phyloP scores from a whole-genome alignment of 2,329 filamentous ascomycete species.

The Stenocarpella maydis region DNA sequence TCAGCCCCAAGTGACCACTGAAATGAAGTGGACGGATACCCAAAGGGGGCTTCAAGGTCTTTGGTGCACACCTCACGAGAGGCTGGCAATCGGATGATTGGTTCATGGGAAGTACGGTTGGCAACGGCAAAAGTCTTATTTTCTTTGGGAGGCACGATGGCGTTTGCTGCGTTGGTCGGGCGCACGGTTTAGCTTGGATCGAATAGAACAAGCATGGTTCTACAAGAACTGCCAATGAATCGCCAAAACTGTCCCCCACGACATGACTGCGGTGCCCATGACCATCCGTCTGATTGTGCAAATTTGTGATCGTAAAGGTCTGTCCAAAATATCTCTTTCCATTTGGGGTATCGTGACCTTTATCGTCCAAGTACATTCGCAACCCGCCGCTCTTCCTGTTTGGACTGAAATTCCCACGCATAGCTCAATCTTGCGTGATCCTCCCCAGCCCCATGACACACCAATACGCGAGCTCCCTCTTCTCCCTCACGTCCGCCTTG shows the following conservation, averaged over 20 bases:
- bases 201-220: conserved; percentile 36
- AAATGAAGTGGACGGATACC: conserved; percentile 29
- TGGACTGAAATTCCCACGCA: conserved; percentile 15
- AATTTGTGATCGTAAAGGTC: neutral
- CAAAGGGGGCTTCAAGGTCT: conserved; percentile 19
- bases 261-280: neutral
- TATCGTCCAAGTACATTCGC: neutral
- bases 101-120: conserved; percentile 33
- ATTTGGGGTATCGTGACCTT: conserved; percentile 52
- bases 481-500: conserved; percentile 68
- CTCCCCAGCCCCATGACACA: conserved; percentile 88
- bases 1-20: neutral
- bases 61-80: conserved; percentile 5
- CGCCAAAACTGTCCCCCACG: conserved; percentile 19
- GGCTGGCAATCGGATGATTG: conserved; percentile 32
- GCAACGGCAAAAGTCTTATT: conserved; percentile 27
- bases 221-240: conserved; percentile 34
- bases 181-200: conserved; percentile 33
- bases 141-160: conserved; percentile 25
- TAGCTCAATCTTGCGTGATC: conserved; percentile 64
- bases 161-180: conserved; percentile 33
- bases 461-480: conserved; percentile 93
- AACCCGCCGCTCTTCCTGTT: neutral
- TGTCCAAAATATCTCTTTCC: neutral
- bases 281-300: neutral